Conservation (phyloP, 2,329 filamentous ascomycete genomes). For the Ciborinia camelliae region DNA sequence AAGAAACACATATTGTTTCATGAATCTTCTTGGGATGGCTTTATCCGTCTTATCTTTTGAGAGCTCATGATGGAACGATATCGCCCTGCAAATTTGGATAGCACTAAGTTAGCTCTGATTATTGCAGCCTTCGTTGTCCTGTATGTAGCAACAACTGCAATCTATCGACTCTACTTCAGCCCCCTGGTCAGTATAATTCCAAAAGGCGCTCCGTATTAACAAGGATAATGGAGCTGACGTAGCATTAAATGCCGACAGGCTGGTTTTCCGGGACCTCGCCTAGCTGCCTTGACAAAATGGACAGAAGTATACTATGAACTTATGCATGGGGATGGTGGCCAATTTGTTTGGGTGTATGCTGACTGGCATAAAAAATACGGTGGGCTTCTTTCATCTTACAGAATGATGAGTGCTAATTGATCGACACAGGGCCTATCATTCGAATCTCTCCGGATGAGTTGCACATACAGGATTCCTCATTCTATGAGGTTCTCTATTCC, state of each 20-base stretch:
- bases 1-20: background rate
- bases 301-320: background rate
- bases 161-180: background rate
- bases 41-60: background rate
- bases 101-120: background rate
- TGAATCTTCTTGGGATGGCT: background rate
- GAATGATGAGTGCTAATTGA: background rate
- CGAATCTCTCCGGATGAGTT: background rate
- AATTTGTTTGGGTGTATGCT: background rate
- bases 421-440: constrained; percentile 1
- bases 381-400: background rate
- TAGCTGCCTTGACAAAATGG: constrained; percentile 1
- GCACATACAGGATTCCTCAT: background rate
- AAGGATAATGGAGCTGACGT: background rate
- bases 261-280: background rate
- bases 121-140: background rate
- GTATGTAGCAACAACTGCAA: background rate
- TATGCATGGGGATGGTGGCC: background rate
- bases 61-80: background rate
- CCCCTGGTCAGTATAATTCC: background rate
- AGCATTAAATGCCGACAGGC: background rate
- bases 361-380: background rate
- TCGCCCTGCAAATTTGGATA: background rate
- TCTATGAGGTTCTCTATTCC: background rate
- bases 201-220: background rate